Evolutionary conservation across 2,329 filamentous ascomycete genomes (phyloP).

Genomic region (Akanthomyces uredinophilus): DNA sequence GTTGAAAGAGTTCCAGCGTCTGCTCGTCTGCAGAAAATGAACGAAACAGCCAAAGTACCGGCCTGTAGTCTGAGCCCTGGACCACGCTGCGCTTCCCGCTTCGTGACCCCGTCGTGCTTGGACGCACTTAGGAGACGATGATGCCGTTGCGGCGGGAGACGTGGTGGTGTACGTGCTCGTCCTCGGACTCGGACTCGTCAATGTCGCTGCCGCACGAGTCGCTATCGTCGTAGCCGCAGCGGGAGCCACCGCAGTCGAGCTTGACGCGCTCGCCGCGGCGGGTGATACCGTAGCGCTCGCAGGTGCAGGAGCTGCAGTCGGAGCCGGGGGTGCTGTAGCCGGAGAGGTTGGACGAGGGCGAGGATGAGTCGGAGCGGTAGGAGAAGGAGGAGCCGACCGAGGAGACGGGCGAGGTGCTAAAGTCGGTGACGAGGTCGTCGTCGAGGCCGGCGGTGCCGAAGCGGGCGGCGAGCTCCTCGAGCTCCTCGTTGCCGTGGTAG

Average conservation of each 20-base stretch:
- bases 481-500: constrained; percentile 65
- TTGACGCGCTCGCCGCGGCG: constrained; percentile 89
- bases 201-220: constrained; percentile 64
- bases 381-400: constrained; percentile 66
- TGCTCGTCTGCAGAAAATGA: constrained; percentile 17
- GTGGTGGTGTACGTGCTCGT: constrained; percentile 36
- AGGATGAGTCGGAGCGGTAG: constrained; percentile 68
- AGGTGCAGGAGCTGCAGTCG: constrained; percentile 76
- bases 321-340: constrained; percentile 76
- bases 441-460: constrained; percentile 60
- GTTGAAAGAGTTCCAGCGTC: constrained; percentile 19
- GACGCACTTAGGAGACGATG: constrained; percentile 42
- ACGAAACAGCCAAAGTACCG: constrained; percentile 1
- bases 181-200: constrained; percentile 49
- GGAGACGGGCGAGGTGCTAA: constrained; percentile 56
- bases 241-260: constrained; percentile 86
- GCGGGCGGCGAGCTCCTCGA: constrained; percentile 75
- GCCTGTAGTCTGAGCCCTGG: constrained; percentile 19
- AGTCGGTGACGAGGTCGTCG: constrained; percentile 50
- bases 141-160: constrained; percentile 60
- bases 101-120: not conserved
- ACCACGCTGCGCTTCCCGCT: constrained; percentile 3
- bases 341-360: constrained; percentile 66
- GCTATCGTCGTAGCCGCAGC: constrained; percentile 77
- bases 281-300: constrained; percentile 95